Evolutionary conservation across 345 rosid species (phyloP), one percentile per base, ranked within the genome.

Genomic region (Clausena lansium): DNA sequence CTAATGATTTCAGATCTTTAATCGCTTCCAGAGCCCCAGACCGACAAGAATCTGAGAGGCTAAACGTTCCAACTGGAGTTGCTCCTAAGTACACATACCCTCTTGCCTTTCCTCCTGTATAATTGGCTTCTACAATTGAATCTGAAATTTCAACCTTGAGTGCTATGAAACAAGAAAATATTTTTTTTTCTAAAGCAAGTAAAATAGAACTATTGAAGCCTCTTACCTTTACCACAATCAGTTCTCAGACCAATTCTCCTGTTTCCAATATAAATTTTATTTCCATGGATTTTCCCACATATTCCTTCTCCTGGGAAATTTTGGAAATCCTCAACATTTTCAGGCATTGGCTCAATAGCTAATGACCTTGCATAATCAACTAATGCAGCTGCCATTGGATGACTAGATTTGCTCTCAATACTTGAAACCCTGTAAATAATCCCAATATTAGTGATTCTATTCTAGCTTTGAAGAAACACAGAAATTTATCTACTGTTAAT

Each of bases 271-370:
- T 83, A 90, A 30, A 96, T 78, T 55, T 85, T 71, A 65, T 84
- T 82, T 5, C 93, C 95, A 78, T 87, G 97, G 78, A 93, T 89
- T 73, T 76, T 94, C 1, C 99, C 99, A 57, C 58, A 83, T 32
- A 96, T 84, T 11, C 98, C 99, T 88, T 96, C 95, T 54, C 99
- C 99, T 0, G 99, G 98, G 62, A 84, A 91, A 78, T 85, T 96
- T 19, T 89, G 87, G 77, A 83, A 96, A 4, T 92, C 86, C 68
- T 80, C 84, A 0, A 96, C 98, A 5, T 79, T 79, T 55, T 90
- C 97, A 25, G 98, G 95, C 38, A 80, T 87, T 27, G 99, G 92
- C 80, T 88, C 90, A 13, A 94, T 36, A 15, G 92, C 88, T 41
- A 68, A 68, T 2, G 88, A 84, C 80, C 83, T 87, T 25, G 83